Percentiles rank a stretch among this genome's conserved stretches.
Evolutionary conservation across 176 grass and related monocot genomes (phyloP).

Genomic region (Eleusine coracana): DNA sequence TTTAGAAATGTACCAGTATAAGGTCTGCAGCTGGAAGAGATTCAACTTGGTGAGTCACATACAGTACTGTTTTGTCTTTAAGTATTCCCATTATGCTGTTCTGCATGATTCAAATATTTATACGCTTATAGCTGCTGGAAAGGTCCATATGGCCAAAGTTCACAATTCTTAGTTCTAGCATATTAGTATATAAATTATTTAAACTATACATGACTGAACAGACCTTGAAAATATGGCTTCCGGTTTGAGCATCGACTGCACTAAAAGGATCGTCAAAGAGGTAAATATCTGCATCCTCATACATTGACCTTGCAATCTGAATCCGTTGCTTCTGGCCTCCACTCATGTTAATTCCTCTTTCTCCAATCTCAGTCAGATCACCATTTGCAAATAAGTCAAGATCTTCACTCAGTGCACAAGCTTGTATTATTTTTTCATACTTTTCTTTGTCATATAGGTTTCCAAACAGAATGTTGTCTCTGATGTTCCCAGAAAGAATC

Average conservation of each 20-base stretch:
- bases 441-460: conserved; percentile 66
- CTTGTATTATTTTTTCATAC: conserved; percentile 79
- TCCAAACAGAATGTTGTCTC: conserved; percentile 96
- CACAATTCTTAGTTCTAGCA: not conserved
- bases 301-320: conserved; percentile 86
- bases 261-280: conserved; percentile 97
- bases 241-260: conserved; percentile 85
- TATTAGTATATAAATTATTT: not conserved
- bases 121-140: conserved; percentile 1
- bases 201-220: not conserved
- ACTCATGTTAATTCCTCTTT: conserved; percentile 99
- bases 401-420: conserved; percentile 78
- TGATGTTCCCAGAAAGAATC: conserved; percentile 93
- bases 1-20: conserved; percentile 72
- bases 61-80: conserved; percentile 86
- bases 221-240: conserved; percentile 92
- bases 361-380: conserved; percentile 97
- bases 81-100: conserved; percentile 90
- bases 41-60: conserved; percentile 97
- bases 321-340: conserved; percentile 95
- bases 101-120: conserved; percentile 45
- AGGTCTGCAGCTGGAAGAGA: conserved; percentile 89
- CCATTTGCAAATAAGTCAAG: conserved; percentile 88
- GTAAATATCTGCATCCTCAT: conserved; percentile 84
- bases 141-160: conserved; percentile 2